Base-by-base conservation (phyloP, 495 filamentous ascomycete species). In the Lasiosphaeria miniovina region DNA sequence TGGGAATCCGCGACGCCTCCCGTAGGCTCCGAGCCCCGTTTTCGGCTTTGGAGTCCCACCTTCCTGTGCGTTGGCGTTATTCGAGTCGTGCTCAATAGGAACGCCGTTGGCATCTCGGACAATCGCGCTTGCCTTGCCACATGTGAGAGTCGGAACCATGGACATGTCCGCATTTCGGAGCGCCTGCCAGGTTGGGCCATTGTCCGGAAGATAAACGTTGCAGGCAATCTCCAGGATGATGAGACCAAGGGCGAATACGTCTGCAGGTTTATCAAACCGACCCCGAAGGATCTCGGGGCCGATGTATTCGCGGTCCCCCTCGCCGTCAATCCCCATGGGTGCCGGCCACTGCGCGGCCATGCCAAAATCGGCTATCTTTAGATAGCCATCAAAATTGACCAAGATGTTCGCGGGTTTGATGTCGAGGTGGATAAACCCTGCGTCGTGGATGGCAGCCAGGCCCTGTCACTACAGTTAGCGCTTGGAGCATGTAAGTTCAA, bases 351-450 rank as follows among this genome's bases (percentile, higher is more conserved):
- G 64, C n/a, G 86, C 84, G 46, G 94, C 92, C 82, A 98, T 85
- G 45, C 94, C 94, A 71, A 98, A 98, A 74, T 98, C 94, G 49
- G 85, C 93, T 66, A 98, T 95, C 74, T 98, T 98, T 45, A 98
- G 76, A 24, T 88, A 84, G 33, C 94, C 95, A 71, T 96, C 91
- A 70, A 89, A 93, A 8, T 89, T 88, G 57, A 98, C 89, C 63
- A 98, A 78, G 59, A 98, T 82, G 63, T 98, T 98, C 36, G 93
- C 93, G 11, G 94, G 94, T 71, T 98, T 98, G 34, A 98, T 73
- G 67, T 98, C 94, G 15, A 98, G 84, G 70, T 98, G 94, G 55
- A 97, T 92, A 68, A 90, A 93, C 4, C 89, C 91, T 45, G 83
- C 84, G 58, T 89, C 83, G 70, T 98, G 94, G 57, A 98, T 92